A percentile compares a stretch with the other conserved stretches of the same genome.
Conservation (phyloP, 1,284 basidiomycete species). For the Cutaneotrichosporon sp. region DNA sequence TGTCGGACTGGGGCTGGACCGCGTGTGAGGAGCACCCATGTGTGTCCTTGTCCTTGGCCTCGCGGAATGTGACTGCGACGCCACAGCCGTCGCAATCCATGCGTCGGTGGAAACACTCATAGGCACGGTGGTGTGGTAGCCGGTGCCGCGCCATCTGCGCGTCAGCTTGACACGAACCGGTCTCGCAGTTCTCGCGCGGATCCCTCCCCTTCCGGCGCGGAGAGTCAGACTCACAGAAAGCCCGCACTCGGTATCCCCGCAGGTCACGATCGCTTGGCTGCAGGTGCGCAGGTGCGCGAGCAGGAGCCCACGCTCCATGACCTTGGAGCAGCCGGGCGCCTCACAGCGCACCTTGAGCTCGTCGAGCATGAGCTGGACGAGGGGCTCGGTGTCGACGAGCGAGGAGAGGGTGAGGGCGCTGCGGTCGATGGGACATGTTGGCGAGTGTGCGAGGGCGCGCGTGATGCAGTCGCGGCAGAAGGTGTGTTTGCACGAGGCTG, state of each 20-base stretch:
- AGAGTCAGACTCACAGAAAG: constrained; percentile 55
- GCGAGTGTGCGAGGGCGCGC: constrained; percentile 59
- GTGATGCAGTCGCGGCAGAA: constrained; percentile 77
- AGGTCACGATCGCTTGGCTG: constrained; percentile 61
- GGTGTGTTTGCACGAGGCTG: constrained; percentile 70
- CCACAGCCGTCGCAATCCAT: constrained; percentile 43
- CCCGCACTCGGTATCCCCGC: constrained; percentile 52
- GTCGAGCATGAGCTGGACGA: constrained; percentile 63
- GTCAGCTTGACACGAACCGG: not conserved
- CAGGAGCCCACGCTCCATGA: constrained; percentile 70
- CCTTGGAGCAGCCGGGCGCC: constrained; percentile 59
- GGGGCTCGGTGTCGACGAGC: constrained; percentile 29
- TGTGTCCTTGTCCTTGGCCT: constrained; percentile 25
- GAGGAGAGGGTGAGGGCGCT: constrained; percentile 57
- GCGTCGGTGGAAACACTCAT: constrained; percentile 46
- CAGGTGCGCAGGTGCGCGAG: constrained; percentile 68
- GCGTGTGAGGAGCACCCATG: not conserved
- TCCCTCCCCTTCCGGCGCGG: not conserved
- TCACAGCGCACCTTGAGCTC: constrained; percentile 76
- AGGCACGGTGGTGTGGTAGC: constrained; percentile 43
- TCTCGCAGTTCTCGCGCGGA: not conserved
- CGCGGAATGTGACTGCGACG: constrained; percentile 34
- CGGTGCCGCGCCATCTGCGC: constrained; percentile 40
- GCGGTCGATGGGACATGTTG: constrained; percentile 78
- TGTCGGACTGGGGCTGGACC: not conserved